Evolutionary conservation across 1,284 basidiomycete species (phyloP), one percentile per base, ranked within the genome.

Genomic region (Sporisorium iseilematis-ciliati): DNA sequence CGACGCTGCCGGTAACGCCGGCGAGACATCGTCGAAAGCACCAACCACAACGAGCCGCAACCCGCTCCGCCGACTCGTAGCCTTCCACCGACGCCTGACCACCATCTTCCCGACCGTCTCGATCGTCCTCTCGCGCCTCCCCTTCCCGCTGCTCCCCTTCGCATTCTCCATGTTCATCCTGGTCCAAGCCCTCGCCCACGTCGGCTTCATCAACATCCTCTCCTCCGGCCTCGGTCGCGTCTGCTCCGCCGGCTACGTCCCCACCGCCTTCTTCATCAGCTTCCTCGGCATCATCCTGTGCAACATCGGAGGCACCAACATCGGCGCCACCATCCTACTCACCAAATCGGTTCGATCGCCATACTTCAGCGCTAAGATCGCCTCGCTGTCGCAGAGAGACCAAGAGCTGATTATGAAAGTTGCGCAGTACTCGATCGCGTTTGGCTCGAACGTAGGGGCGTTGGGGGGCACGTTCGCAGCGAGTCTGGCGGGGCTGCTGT

Each of bases 121-220:
- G 78, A 89, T 88, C 18, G 91, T 92, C 0, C 85, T 91, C 2
- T 89, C 90, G 0, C 89, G 92, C 11, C 88, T 95, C 0, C 94
- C 94, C 0, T 89, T 94, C 66, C 89, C 90, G 11, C 89, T 98
- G 7, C 87, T 97, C 11, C 94, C 94, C 0, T 98, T 98, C 82
- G 93, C 95, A 0, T 94, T 98, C 84, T 91, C 92, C 6, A 94
- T 97, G 87, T 98, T 98, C 87, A 94, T 98, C 79, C 90, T 98
- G 51, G 94, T 97, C 58, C 92, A 96, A 82, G 92, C 89, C 0
- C 88, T 98, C 8, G 89, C 90, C 5, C 89, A 91, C 64, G 91
- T 92, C 57, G 94, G 94, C n/a, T 98, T 96, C 93, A 93, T 97
- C 26, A 88, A 90, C 26, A 89, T 97, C 20, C 95, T 97, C 84